Percentiles rank a stretch among this genome's conserved stretches.
Evolutionary conservation across 176 grass and related monocot genomes (phyloP).

Genomic region (Thinopyrum elongatum): DNA sequence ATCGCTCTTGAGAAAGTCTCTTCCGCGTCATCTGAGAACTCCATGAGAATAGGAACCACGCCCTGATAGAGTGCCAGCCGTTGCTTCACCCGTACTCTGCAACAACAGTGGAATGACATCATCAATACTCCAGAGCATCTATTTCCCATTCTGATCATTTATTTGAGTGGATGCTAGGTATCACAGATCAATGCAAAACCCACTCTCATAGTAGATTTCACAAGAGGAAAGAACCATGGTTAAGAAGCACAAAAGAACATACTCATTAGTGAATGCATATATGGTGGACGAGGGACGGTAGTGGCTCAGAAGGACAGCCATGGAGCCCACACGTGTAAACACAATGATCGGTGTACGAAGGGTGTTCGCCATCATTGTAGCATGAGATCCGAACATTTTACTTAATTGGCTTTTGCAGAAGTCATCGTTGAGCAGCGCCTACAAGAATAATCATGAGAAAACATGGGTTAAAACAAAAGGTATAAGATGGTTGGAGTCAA

Average conservation of each 20-base stretch:
- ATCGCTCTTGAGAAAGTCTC: slow-evolving; percentile 93
- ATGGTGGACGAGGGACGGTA: slow-evolving; percentile 80
- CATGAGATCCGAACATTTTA: slow-evolving; percentile 91
- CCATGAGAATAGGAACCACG: slow-evolving; percentile 81
- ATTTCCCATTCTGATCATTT: background rate
- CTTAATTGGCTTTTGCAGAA: slow-evolving; percentile 70
- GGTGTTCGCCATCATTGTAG: slow-evolving; percentile 90
- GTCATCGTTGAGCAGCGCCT: slow-evolving; percentile 49
- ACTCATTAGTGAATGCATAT: slow-evolving; percentile 97
- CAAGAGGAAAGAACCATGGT: slow-evolving; percentile 1
- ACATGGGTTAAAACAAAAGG: slow-evolving; percentile 4
- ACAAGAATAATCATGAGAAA: slow-evolving; percentile 34
- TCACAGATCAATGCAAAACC: background rate
- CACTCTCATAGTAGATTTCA: background rate
- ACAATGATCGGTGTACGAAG: slow-evolving; percentile 81
- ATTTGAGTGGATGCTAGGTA: background rate
- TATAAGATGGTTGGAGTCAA: background rate
- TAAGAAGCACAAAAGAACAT: slow-evolving; percentile 23
- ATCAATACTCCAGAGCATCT: slow-evolving; percentile 13
- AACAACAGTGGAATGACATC: background rate
- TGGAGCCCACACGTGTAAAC: slow-evolving; percentile 95
- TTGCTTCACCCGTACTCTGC: slow-evolving; percentile 84
- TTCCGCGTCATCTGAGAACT: slow-evolving; percentile 89
- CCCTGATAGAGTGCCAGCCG: slow-evolving; percentile 89
- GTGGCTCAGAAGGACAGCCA: slow-evolving; percentile 93